Evolutionary conservation across 2,329 filamentous ascomycete species (phyloP).

Genomic region (Fusarium luffae): DNA sequence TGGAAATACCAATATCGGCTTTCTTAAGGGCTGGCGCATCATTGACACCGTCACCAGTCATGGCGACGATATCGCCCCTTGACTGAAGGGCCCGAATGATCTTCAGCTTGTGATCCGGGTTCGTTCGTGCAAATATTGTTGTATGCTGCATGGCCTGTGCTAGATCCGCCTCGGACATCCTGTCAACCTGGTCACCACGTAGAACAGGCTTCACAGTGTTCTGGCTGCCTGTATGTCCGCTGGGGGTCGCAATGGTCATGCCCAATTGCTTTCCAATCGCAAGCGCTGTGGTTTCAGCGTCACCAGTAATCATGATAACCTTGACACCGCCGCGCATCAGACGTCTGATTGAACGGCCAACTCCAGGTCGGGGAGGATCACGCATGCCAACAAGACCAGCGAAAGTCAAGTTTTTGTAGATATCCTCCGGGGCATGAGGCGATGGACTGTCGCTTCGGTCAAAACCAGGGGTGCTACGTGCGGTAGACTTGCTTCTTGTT

Average conservation of each 20-base stretch:
- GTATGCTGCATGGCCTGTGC: constrained; percentile 86
- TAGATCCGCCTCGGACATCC: constrained; percentile 87
- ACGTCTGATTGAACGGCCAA: constrained; percentile 87
- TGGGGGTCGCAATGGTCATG: constrained; percentile 78
- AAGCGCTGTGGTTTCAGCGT: constrained; percentile 92
- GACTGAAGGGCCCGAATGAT: constrained; percentile 92
- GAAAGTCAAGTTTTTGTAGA: constrained; percentile 87
- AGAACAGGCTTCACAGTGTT: constrained; percentile 77
- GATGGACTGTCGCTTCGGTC: constrained; percentile 54
- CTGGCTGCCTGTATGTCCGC: constrained; percentile 64
- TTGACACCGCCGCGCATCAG: constrained; percentile 95
- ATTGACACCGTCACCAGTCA: constrained; percentile 98
- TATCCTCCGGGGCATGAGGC: constrained; percentile 70
- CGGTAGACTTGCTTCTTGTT: constrained; percentile 54
- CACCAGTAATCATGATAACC: constrained; percentile 99
- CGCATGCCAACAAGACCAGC: constrained; percentile 97
- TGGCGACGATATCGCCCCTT: constrained; percentile 95
- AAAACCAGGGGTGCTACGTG: constrained; percentile 64
- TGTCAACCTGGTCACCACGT: constrained; percentile 90
- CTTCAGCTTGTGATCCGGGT: constrained; percentile 97
- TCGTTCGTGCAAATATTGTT: constrained; percentile 95
- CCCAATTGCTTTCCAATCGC: constrained; percentile 96
- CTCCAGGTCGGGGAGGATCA: constrained; percentile 90
- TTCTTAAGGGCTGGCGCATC: constrained; percentile 97
- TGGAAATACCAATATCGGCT: constrained; percentile 96